Percentiles rank a stretch among this genome's conserved stretches.
These are phyloP conservation scores for Quambalaria eucalypti DNA, from an alignment of 1,284 basidiomycete genomes.

Conservation along the genomic window DNA sequence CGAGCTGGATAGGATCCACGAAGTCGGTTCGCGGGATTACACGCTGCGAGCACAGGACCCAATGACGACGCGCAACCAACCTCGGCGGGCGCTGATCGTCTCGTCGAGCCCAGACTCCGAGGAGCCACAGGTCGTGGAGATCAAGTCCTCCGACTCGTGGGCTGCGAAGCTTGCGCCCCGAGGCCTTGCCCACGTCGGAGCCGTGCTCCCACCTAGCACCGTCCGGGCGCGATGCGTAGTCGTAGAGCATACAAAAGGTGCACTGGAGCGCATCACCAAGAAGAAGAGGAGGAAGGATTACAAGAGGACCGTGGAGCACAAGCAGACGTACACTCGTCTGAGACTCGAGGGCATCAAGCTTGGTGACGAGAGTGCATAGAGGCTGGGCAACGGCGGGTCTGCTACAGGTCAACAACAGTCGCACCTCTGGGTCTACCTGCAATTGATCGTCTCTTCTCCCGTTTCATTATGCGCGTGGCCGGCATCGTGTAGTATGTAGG, in stretches of 20 bases:
- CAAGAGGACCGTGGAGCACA: slow-evolving; percentile 69
- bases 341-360: slow-evolving; percentile 42
- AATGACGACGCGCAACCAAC: slow-evolving; percentile 7
- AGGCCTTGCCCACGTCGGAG: slow-evolving; percentile 39
- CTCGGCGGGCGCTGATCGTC: background rate
- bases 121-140: background rate
- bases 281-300: slow-evolving; percentile 98
- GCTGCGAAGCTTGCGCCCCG: slow-evolving; percentile 27
- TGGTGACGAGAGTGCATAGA: too few species aligned
- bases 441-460: too few species aligned
- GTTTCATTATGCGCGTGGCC: too few species aligned
- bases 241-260: slow-evolving; percentile 88
- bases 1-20: slow-evolving; percentile 74
- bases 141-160: slow-evolving; percentile 27
- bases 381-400: too few species aligned
- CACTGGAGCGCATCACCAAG: slow-evolving; percentile 81
- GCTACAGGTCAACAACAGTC: too few species aligned
- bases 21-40: slow-evolving; percentile 88
- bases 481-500: too few species aligned
- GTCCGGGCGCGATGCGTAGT: slow-evolving; percentile 78
- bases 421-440: too few species aligned
- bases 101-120: background rate
- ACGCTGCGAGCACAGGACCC: slow-evolving; percentile 60
- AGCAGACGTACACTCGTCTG: slow-evolving; percentile 78
- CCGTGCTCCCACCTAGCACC: slow-evolving; percentile 17